Evolutionary conservation across 2,329 filamentous ascomycete genomes (phyloP).

Genomic region (Trichoderma sp.): DNA sequence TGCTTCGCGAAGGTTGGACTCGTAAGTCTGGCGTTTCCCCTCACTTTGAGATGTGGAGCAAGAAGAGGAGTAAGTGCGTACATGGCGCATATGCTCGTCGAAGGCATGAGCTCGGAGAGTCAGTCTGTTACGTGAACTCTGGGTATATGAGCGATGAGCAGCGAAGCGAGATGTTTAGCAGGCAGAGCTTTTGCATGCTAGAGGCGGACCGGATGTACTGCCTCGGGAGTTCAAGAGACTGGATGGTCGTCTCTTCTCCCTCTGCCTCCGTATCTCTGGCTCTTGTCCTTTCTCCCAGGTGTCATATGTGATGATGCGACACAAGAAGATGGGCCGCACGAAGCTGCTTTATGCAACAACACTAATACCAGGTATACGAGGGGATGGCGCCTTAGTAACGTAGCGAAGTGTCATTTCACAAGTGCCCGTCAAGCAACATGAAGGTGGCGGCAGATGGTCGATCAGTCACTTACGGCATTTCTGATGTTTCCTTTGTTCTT

Average conservation of each 20-base stretch:
- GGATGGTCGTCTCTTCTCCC: background rate
- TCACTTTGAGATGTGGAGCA: conserved; percentile 9
- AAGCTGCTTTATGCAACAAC: background rate
- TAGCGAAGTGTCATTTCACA: background rate
- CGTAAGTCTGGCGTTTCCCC: background rate
- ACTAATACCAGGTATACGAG: conserved; percentile 10
- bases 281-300: background rate
- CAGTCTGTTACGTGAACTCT: background rate
- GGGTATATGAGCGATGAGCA: conserved; percentile 10
- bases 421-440: background rate
- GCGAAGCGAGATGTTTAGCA: background rate
- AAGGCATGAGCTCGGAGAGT: background rate
- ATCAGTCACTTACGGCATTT: conserved; percentile 8
- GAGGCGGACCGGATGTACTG: background rate
- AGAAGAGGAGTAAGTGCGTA: background rate
- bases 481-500: background rate
- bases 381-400: conserved; percentile 1
- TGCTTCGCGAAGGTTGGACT: background rate
- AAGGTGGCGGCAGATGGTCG: conserved; percentile 8
- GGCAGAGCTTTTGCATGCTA: background rate
- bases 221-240: background rate
- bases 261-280: background rate
- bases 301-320: conserved; percentile 3
- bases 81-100: conserved; percentile 19
- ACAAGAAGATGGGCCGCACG: background rate